Conservation (phyloP, 805 yeast genomes). For the Sugiyamaella marilandica region DNA sequence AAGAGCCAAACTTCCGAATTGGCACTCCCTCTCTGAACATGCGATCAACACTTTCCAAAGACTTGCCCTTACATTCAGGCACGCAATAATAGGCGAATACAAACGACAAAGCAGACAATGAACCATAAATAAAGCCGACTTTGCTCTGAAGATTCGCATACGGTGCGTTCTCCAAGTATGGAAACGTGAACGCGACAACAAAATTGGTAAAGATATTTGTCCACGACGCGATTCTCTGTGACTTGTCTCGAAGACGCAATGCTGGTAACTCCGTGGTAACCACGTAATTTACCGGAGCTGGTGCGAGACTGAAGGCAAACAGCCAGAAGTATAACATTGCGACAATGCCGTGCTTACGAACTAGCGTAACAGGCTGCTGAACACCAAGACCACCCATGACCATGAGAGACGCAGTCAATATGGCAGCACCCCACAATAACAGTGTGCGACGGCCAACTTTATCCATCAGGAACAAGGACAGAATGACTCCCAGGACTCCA, state of each 20-base stretch:
- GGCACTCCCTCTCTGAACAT: conserved; percentile 43
- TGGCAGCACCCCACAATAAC: conserved; percentile 43
- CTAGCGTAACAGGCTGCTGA: conserved; percentile 6
- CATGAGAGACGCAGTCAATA: conserved; percentile 49
- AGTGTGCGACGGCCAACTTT: conserved; percentile 47
- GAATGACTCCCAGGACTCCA: conserved; percentile 48
- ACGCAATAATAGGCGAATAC: conserved; percentile 70
- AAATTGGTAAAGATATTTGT: conserved; percentile 45
- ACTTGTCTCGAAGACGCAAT: conserved; percentile 53
- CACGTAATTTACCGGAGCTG: conserved; percentile 68
- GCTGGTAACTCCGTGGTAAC: conserved; percentile 62
- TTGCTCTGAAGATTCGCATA: background rate
- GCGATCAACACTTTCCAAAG: conserved; percentile 77
- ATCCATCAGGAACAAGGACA: conserved; percentile 47
- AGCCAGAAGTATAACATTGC: conserved; percentile 52
- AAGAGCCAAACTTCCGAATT: background rate
- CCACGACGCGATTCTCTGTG: conserved; percentile 54
- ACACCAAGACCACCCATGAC: conserved; percentile 45
- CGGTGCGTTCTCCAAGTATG: conserved; percentile 50
- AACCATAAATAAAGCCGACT: conserved; percentile 65
- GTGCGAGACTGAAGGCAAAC: conserved; percentile 47
- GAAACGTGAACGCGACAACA: conserved; percentile 64
- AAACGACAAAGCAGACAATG: conserved; percentile 49
- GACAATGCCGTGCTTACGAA: conserved; percentile 40
- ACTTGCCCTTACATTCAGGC: conserved; percentile 75